Evolutionary conservation across 202 grass and related monocot species (phyloP), one percentile per base, ranked within the genome.

Genomic region (Eragrostis tef): DNA sequence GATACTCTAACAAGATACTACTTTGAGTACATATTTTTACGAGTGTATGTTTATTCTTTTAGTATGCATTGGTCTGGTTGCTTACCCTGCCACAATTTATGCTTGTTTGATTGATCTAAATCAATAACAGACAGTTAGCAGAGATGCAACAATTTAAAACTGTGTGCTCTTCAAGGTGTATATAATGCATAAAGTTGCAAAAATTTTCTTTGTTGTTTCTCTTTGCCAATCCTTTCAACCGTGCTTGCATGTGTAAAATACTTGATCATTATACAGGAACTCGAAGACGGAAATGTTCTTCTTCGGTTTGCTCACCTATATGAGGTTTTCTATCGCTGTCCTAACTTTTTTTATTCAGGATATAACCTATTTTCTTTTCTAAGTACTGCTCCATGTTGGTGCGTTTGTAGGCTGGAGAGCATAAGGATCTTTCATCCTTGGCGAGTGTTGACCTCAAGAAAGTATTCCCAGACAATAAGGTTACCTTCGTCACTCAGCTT

Each of bases 291-390:
- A 80, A 94, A 17, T 75, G 73, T 91, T 75, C 90, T 98, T 68
- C 69, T 98, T 86, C 92, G 95, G 27, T 80, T 98, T 78, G 95
- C 92, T 56, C 95, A 94, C 70, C 82, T 98, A 82, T 98, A 88
- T 12, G 92, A 98, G 92, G 95, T 98, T 81, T 60, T 50, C 47
- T 26, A 51, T 17, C 31, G 17, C 47, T 65, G 19, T 74, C 20
- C 19, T 59, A 60, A 50, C 26, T 54, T 63, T 69, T n/a, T 71
- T 49, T 69, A 12, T 59, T 67, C 25, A 34, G 74, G 20, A 6
- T 31, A 39, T 48, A 75, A 54, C 4, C 6, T 70, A 31, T 31
- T 31, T 31, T 31, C 29, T 31, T 31, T 3, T 31, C 29, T n/a
- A n/a, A n/a, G n/a, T n/a, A n/a, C n/a, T n/a, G n/a, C n/a, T n/a